Evolutionary conservation across 2,329 filamentous ascomycete species (phyloP), one percentile per base, ranked within the genome.

Genomic region (Fusarium zealandicum): DNA sequence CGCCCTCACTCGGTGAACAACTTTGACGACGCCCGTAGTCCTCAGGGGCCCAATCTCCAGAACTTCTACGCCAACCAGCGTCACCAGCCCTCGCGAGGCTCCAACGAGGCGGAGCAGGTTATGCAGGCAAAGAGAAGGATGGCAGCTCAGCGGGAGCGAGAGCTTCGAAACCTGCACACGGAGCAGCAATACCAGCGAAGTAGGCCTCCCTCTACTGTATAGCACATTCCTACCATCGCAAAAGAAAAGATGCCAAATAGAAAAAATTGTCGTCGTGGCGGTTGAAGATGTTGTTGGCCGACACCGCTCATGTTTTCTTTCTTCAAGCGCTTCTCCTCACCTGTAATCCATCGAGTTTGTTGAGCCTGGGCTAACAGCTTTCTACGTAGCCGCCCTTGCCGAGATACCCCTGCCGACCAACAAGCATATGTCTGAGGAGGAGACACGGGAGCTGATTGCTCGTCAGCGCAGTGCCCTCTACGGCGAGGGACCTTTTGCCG

Each of bases 111-210:
- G 76, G 95, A 98, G 80, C 93, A 97, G 80, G 92, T 97, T 87
- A 91, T 96, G 84, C 95, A 98, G 86, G 93, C 92, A 71, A 98
- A 98, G 85, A 92, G 95, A 81, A 90, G 93, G 82, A 96, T 98
- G 91, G 95, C 95, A 72, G 95, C 95, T 76, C 95, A 98, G 81
- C 91, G 95, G 78, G 95, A 99, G 83, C 90, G 93, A 78, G 95
- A 99, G 82, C 88, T 99, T 77, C 92, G 95, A 78, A 99, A 98
- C 80, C 96, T 98, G 80, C 95, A 99, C 81, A 96, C 97, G 80
- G 95, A 99, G 86, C 95, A 99, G 86, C 95, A 99, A 87, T 98
- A 96, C 81, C 96, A 98, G 83, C 89, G 93, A 91, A 97, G 95
- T 98, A 91, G 87, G 90, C 87, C 87, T 77, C 84, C 86, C 85